phyloP scores from a whole-genome alignment of 176 grass and related monocot genomes.

The Puya raimondii region DNA sequence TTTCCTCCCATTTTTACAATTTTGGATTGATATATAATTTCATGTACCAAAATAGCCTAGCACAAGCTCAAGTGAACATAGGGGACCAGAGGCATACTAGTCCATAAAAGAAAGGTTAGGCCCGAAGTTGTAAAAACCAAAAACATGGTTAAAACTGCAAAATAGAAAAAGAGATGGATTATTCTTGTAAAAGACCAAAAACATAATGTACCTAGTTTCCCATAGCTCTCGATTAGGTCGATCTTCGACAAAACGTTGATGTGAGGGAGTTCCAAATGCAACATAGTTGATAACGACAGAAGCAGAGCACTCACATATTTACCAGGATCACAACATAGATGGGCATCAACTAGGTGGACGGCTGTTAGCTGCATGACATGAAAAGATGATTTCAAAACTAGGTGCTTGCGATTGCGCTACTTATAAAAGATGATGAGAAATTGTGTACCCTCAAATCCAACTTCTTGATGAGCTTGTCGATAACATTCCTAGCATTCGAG shows the following conservation, averaged over 20 bases:
- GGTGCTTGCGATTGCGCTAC: constrained; percentile 1
- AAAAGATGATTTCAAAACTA: constrained; percentile 10
- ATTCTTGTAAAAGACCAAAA: not conserved
- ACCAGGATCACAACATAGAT: constrained; percentile 96
- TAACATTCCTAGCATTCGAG: constrained; percentile 63
- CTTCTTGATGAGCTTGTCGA: constrained; percentile 71
- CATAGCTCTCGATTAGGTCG: constrained; percentile 85
- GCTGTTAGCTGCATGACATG: constrained; percentile 55
- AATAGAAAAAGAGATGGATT: too few relatives aligned
- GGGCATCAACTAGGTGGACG: constrained; percentile 77
- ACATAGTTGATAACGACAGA: constrained; percentile 87
- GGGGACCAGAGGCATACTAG: too few relatives aligned
- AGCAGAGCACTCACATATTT: constrained; percentile 97
- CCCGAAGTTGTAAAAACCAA: too few relatives aligned
- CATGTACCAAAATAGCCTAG: too few relatives aligned
- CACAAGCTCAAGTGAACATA: too few relatives aligned
- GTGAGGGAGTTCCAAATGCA: constrained; percentile 85
- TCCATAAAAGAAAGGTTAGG: too few relatives aligned
- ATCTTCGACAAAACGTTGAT: constrained; percentile 98
- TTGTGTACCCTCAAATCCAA: constrained; percentile 64
- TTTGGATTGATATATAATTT: too few relatives aligned
- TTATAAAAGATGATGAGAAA: constrained; percentile 5
- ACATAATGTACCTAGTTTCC: constrained; percentile 58
- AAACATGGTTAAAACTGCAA: too few relatives aligned
- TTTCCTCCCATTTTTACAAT: too few relatives aligned